A percentile compares a stretch with the other conserved stretches of the same genome.
phyloP scores from a whole-genome alignment of 2,329 filamentous ascomycete genomes.

The Sphaerulina vaccinii region DNA sequence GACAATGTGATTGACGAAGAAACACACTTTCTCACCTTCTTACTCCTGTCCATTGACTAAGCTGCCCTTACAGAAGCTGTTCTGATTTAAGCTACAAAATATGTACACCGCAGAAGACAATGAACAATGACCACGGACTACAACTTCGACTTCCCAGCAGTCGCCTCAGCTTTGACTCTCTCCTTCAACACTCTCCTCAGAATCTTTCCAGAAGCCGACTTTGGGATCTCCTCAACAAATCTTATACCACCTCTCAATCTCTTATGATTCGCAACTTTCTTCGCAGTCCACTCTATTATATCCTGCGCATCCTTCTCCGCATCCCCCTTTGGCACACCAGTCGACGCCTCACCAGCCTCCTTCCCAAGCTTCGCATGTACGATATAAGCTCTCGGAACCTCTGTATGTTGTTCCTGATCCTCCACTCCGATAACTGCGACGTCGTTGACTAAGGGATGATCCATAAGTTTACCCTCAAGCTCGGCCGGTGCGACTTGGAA shows the following conservation, averaged over 20 bases:
- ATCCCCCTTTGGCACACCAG: constrained; percentile 18
- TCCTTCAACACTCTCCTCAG: constrained; percentile 46
- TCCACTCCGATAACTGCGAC: constrained; percentile 50
- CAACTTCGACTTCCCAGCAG: constrained; percentile 38
- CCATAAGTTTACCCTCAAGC: constrained; percentile 47
- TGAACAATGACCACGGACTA: neutral
- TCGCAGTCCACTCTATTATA: constrained; percentile 44
- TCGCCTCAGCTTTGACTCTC: constrained; percentile 43
- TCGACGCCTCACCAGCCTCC: constrained; percentile 33
- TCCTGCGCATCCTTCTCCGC: constrained; percentile 40
- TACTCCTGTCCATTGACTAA: neutral
- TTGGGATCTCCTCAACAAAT: constrained; percentile 50
- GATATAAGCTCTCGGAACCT: constrained; percentile 48
- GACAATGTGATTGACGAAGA: neutral
- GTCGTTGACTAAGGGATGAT: constrained; percentile 45
- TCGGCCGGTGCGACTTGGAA: constrained; percentile 51
- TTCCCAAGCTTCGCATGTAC: constrained; percentile 41
- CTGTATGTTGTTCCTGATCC: constrained; percentile 46
- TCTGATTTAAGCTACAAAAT: neutral
- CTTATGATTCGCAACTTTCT: constrained; percentile 50
- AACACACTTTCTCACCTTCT: neutral
- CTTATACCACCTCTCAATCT: constrained; percentile 47
- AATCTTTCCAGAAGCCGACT: constrained; percentile 50
- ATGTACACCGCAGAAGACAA: no score
- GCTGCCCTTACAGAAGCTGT: neutral